phyloP scores from a whole-genome alignment of 345 rosid genomes.

The Eucalyptus dawsonii region DNA sequence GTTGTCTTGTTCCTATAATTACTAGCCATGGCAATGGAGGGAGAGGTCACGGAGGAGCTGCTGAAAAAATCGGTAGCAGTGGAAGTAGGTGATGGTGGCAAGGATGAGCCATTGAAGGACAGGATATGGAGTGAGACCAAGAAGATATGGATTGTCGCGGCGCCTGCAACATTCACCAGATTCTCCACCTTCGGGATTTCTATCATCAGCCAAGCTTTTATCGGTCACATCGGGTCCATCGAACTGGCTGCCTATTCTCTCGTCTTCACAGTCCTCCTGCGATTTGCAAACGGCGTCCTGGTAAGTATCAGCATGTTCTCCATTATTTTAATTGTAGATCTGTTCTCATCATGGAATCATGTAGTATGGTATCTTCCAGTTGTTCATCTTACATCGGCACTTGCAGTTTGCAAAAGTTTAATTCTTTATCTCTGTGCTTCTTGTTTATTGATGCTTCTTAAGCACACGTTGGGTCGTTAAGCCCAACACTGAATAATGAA shows the following conservation, averaged over 20 bases:
- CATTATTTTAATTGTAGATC: not conserved
- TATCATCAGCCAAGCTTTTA: slow-evolving; percentile 48
- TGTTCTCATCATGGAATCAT: not conserved
- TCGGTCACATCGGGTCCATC: slow-evolving; percentile 55
- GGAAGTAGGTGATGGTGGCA: not conserved
- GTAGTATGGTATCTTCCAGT: not conserved
- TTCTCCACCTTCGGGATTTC: slow-evolving; percentile 48
- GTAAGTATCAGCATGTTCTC: slow-evolving; percentile 1
- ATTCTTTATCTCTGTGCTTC: not conserved
- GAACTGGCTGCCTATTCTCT: slow-evolving; percentile 72
- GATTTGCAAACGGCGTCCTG: slow-evolving; percentile 59
- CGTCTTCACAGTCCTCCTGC: slow-evolving; percentile 40
- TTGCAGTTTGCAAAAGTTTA: not conserved
- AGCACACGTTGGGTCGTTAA: no score
- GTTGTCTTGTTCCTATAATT: not conserved
- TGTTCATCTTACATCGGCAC: not conserved
- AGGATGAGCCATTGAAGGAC: not conserved
- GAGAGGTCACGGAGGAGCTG: slow-evolving; percentile 13
- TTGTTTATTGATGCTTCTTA: not conserved
- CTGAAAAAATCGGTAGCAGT: not conserved
- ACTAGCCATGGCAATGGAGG: slow-evolving; percentile 1
- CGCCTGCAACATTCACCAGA: slow-evolving; percentile 63
- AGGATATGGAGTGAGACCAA: slow-evolving; percentile 46
- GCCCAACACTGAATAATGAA: no score
- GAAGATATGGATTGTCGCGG: slow-evolving; percentile 66